Evolutionary conservation across 257 asterid species (phyloP), one percentile per base, ranked within the genome.

Genomic region (Leonotis leonurus): DNA sequence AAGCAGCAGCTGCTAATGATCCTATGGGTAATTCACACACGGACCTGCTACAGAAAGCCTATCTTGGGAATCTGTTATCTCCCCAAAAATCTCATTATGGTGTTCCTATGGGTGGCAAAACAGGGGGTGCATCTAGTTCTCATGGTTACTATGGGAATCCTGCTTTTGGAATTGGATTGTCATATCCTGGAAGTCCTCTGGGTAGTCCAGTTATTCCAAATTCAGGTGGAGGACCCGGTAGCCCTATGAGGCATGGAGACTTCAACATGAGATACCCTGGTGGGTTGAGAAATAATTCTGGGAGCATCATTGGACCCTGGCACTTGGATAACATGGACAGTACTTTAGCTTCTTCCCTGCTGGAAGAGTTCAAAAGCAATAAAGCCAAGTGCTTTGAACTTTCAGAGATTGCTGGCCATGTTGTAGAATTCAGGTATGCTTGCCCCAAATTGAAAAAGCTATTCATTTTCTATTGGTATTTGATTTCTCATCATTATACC

Each of bases 331-430:
- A 73, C 70, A 62, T 86, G 86, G 97, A 92, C 22, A 71, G 62
- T 62, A 68, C 73, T 68, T 81, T 83, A 64, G 85, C 80, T 6
- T 86, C 95, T 61, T 78, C 97, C 45, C 74, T 92, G 68, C 75
- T 92, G 64, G 99, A 92, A 74, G 99, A 92, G 86, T 92, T 92
- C 53, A 92, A 92, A 82, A 85, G 94, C 79, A 92, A 92, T 70
- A 92, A 92, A 75, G 75, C 96, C n/a, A 89, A 73, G 59, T 78
- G 96, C 70, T 89, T 92, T 75, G 99, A 92, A 69, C 97, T 92
- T 36, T 78, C 83, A 0, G 99, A 81, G 78, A 92, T 92, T 70
- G 79, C 81, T 12, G 95, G 96, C 4, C 99, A 92, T 60, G 97
- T 92, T 51, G 96, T 92, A 65, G 99, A 92, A 68, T 92, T 92